phyloP scores from a whole-genome alignment of 129 eudicot genomes.

The Rutidosis leptorrhynchoides region DNA sequence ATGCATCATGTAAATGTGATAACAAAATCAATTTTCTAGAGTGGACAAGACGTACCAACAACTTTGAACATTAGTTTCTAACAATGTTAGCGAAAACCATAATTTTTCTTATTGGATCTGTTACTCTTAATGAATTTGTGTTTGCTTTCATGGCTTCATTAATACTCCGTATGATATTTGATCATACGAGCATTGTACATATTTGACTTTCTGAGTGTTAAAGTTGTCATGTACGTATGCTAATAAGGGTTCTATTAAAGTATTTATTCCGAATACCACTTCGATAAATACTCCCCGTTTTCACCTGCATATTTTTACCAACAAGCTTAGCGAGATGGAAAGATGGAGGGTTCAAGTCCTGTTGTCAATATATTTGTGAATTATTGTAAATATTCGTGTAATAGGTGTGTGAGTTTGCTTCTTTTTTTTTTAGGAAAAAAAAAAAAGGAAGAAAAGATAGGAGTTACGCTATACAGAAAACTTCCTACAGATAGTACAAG shows the following conservation, averaged over 20 bases:
- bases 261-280: too few species aligned
- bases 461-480: too few species aligned
- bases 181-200: neutral
- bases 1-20: too few species aligned
- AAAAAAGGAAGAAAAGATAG: too few species aligned
- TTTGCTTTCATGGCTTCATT: neutral
- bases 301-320: neutral
- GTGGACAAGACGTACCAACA: neutral
- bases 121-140: neutral
- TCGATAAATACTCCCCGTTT: neutral
- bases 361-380: too few species aligned
- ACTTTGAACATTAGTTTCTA: too few species aligned
- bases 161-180: neutral
- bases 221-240: neutral
- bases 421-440: neutral
- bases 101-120: too few species aligned
- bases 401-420: too few species aligned
- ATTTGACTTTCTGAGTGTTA: neutral
- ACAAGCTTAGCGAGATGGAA: neutral
- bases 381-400: too few species aligned
- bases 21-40: neutral
- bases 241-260: too few species aligned
- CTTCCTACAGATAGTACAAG: constrained; percentile 6
- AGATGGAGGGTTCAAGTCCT: too few species aligned
- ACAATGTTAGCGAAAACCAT: too few species aligned